Evolutionary conservation across 2,329 filamentous ascomycete species (phyloP).

Genomic region (Knufia petricola): DNA sequence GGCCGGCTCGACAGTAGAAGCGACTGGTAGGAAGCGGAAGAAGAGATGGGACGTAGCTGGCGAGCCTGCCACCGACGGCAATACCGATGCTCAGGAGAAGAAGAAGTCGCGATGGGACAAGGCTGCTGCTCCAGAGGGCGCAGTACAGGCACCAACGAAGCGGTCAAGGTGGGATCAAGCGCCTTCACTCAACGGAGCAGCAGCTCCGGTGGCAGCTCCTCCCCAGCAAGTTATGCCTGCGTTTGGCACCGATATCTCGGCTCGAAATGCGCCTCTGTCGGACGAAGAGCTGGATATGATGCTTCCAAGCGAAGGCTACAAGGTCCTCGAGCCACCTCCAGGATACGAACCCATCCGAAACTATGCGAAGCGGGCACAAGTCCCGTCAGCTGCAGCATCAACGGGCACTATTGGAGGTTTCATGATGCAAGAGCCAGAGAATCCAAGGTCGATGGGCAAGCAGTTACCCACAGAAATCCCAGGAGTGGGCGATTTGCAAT

Average conservation of each 20-base stretch:
- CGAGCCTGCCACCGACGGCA: slow-evolving; percentile 43
- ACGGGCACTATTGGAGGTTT: slow-evolving; percentile 61
- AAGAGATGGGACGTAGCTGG: slow-evolving; percentile 86
- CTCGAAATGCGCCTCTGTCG: slow-evolving; percentile 65
- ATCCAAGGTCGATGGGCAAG: slow-evolving; percentile 70
- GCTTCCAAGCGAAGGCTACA: slow-evolving; percentile 85
- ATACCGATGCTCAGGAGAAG: slow-evolving; percentile 43
- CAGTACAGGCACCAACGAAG: slow-evolving; percentile 54
- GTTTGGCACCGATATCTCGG: slow-evolving; percentile 73
- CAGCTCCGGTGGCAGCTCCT: slow-evolving; percentile 61
- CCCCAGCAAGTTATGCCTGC: slow-evolving; percentile 46
- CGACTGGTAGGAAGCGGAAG: slow-evolving; percentile 69
- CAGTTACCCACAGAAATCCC: slow-evolving; percentile 92
- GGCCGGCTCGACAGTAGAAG: slow-evolving; percentile 55
- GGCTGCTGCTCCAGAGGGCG: slow-evolving; percentile 52
- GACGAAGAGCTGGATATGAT: slow-evolving; percentile 92
- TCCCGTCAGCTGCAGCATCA: slow-evolving; percentile 52
- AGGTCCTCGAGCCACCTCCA: slow-evolving; percentile 78
- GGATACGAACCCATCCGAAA: slow-evolving; percentile 80
- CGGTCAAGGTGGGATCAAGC: slow-evolving; percentile 90
- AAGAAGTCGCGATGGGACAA: slow-evolving; percentile 87
- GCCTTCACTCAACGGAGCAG: slow-evolving; percentile 60
- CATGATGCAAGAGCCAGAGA: slow-evolving; percentile 95
- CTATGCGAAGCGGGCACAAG: slow-evolving; percentile 63
- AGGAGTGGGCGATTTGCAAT: slow-evolving; percentile 89